These are phyloP conservation scores for Achaetomiella virescens DNA, from an alignment of 495 filamentous ascomycete species.

Conservation along the genomic window DNA sequence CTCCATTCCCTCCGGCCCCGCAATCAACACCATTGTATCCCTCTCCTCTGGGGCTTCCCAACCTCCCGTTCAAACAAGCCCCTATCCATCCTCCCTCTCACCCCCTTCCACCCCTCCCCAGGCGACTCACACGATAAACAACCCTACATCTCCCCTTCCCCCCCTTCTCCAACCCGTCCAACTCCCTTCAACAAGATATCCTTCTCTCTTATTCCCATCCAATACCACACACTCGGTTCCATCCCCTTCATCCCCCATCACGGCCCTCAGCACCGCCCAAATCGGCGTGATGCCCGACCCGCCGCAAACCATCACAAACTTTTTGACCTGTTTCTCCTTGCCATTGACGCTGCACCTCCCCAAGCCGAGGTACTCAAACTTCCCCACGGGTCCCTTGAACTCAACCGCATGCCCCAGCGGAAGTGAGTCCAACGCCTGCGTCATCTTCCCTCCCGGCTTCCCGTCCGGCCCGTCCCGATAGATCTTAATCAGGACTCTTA, in stretches of 20 bases:
- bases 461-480: slow-evolving; percentile 57
- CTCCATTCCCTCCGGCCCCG: slow-evolving; percentile 77
- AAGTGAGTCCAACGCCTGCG: slow-evolving; percentile 67
- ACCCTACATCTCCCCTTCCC: slow-evolving; percentile 56
- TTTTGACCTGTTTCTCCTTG: slow-evolving; percentile 50
- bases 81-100: slow-evolving; percentile 61
- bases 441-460: slow-evolving; percentile 70
- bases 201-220: slow-evolving; percentile 72
- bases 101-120: slow-evolving; percentile 59
- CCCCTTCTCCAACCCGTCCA: slow-evolving; percentile 54
- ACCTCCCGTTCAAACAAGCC: slow-evolving; percentile 59
- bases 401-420: slow-evolving; percentile 66
- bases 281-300: slow-evolving; percentile 90
- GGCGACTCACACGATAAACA: slow-evolving; percentile 69
- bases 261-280: slow-evolving; percentile 77
- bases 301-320: slow-evolving; percentile 84
- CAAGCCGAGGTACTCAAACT: slow-evolving; percentile 71
- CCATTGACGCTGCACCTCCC: slow-evolving; percentile 61
- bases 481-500: slow-evolving; percentile 79
- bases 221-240: slow-evolving; percentile 59
- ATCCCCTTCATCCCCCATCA: slow-evolving; percentile 41
- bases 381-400: slow-evolving; percentile 87
- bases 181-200: slow-evolving; percentile 79
- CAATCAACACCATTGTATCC: slow-evolving; percentile 68
- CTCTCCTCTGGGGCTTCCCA: slow-evolving; percentile 32